phyloP scores from a whole-genome alignment of 2,329 filamentous ascomycete genomes.

The Colletotrichum australisinense region DNA sequence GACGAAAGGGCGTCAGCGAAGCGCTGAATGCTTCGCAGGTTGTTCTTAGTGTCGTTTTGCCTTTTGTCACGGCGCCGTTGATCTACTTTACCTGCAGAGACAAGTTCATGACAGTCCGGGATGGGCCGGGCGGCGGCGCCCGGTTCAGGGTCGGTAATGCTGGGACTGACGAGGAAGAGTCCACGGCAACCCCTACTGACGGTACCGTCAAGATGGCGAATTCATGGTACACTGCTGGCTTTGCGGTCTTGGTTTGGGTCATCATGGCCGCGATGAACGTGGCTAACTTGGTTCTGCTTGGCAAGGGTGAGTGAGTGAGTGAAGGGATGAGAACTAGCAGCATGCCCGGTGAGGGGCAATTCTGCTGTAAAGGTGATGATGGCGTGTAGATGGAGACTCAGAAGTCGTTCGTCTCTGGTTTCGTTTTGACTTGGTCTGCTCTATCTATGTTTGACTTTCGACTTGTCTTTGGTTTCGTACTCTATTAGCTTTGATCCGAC shows the following conservation, averaged over 20 bases:
- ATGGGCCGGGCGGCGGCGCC: constrained; percentile 45
- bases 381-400: neutral
- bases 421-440: neutral
- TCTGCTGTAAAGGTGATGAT: neutral
- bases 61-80: constrained; percentile 84
- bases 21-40: constrained; percentile 84
- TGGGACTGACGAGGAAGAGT: constrained; percentile 41
- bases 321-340: neutral
- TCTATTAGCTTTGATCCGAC: neutral
- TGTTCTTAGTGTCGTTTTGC: constrained; percentile 80
- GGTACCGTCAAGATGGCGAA: constrained; percentile 74
- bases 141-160: constrained; percentile 40
- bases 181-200: constrained; percentile 29
- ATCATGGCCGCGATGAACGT: constrained; percentile 83
- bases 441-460: neutral
- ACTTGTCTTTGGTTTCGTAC: neutral
- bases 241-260: constrained; percentile 74
- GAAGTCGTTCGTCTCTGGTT: neutral
- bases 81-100: constrained; percentile 87
- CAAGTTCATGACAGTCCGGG: constrained; percentile 81
- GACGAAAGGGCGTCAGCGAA: constrained; percentile 74
- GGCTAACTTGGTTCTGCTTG: constrained; percentile 78
- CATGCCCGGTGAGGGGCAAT: constrained; percentile 23
- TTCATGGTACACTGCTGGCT: constrained; percentile 69
- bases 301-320: constrained; percentile 11